Evolutionary conservation across 805 yeast species (phyloP).

Genomic region (Wickerhamiella qilinensis): DNA sequence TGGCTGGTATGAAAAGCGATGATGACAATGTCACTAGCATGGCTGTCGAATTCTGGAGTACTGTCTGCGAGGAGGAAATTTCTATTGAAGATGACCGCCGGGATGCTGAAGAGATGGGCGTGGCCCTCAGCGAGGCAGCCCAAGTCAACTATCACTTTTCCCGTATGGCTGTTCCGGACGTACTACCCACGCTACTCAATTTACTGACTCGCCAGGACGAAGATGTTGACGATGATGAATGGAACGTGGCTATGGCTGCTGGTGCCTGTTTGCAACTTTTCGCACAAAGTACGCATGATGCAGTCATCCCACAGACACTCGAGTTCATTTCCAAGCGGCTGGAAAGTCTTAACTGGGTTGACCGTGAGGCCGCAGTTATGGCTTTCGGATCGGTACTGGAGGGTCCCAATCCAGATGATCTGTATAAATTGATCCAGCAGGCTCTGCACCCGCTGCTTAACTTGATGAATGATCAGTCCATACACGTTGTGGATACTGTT

Average conservation of each 20-base stretch:
- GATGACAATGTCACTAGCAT: slow-evolving; percentile 85
- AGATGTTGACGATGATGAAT: slow-evolving; percentile 78
- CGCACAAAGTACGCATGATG: slow-evolving; percentile 78
- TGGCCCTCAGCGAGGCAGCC: slow-evolving; percentile 32
- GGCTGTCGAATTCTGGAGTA: slow-evolving; percentile 98
- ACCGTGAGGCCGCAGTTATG: slow-evolving; percentile 96
- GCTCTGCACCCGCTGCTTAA: slow-evolving; percentile 67
- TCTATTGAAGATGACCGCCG: not conserved
- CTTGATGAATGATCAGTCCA: slow-evolving; percentile 55
- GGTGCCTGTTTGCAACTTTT: slow-evolving; percentile 91
- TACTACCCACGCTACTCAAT: slow-evolving; percentile 69
- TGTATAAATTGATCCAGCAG: slow-evolving; percentile 53
- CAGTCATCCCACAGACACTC: slow-evolving; percentile 72
- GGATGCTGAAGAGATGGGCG: not conserved
- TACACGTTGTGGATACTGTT: slow-evolving; percentile 90
- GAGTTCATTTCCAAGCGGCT: slow-evolving; percentile 69
- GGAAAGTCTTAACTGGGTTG: slow-evolving; percentile 51
- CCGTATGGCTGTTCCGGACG: slow-evolving; percentile 63
- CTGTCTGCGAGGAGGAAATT: slow-evolving; percentile 93
- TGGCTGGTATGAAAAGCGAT: slow-evolving; percentile 35
- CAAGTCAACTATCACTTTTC: slow-evolving; percentile 65
- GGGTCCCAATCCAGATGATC: slow-evolving; percentile 69
- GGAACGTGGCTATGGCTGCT: slow-evolving; percentile 98
- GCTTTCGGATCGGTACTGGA: slow-evolving; percentile 95
- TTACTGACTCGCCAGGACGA: slow-evolving; percentile 69